phyloP scores from a whole-genome alignment of 352 stramenopile genomes.

The Thalassiosira sp. region DNA sequence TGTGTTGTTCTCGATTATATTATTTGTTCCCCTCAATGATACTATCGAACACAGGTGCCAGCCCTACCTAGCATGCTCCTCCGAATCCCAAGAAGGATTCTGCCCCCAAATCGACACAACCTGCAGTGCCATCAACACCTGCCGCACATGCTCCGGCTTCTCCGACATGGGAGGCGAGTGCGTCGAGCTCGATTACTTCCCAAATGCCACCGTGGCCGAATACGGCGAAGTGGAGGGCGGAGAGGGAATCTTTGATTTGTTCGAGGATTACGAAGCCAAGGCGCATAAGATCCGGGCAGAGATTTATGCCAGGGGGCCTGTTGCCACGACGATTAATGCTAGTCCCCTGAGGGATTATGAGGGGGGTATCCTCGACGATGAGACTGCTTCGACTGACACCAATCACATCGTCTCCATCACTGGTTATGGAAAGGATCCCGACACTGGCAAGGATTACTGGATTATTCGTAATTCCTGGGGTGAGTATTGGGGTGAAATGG shows the following conservation, averaged over 20 bases:
- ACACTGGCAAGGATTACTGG: constrained; percentile 90
- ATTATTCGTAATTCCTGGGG: constrained; percentile 92
- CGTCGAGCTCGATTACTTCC: constrained; percentile 87
- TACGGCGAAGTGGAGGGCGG: constrained; percentile 83
- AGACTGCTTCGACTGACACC: constrained; percentile 18
- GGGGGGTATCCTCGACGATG: constrained; percentile 88
- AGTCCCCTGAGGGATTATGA: constrained; percentile 87
- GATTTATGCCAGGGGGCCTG: constrained; percentile 91
- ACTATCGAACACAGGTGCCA: constrained; percentile 74
- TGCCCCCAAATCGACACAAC: constrained; percentile 57
- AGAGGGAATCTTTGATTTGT: constrained; percentile 51
- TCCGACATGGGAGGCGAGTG: constrained; percentile 80
- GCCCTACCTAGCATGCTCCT: constrained; percentile 88
- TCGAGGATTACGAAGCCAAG: constrained; percentile 63
- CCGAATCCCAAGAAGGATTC: constrained; percentile 56
- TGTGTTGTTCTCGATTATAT: too few species aligned
- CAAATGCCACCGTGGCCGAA: constrained; percentile 92
- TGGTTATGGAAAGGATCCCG: constrained; percentile 90
- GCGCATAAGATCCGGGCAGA: constrained; percentile 93
- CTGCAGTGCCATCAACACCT: constrained; percentile 88
- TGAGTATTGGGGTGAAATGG: constrained; percentile 91
- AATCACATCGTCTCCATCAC: constrained; percentile 94
- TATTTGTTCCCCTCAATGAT: background rate
- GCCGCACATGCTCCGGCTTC: constrained; percentile 87
- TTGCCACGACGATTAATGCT: constrained; percentile 92